These are phyloP conservation scores for Coleophoma eucalyptorum DNA, from an alignment of 2,329 filamentous ascomycete genomes.

Conservation along the genomic window DNA sequence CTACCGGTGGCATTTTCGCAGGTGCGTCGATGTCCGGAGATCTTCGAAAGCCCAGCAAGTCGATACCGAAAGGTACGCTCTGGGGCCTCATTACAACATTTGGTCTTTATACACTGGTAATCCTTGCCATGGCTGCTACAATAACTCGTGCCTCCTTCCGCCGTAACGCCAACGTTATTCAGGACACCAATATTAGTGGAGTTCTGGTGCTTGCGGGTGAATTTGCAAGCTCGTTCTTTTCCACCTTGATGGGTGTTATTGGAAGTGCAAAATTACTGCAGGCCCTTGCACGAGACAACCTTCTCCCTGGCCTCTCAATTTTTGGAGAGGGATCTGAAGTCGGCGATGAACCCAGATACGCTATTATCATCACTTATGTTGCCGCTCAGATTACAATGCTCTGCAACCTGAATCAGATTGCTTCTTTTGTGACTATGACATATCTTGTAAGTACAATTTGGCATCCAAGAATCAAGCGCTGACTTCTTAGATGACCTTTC, in stretches of 20 bases:
- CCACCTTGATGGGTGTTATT: conserved; percentile 81
- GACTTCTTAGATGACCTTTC: conserved; percentile 69
- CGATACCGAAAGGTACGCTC: conserved; percentile 81
- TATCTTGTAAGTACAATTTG: conserved; percentile 57
- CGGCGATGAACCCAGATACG: conserved; percentile 71
- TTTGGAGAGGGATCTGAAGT: conserved; percentile 72
- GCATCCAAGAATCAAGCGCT: neutral
- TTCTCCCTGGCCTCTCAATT: conserved; percentile 70
- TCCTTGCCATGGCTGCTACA: conserved; percentile 73
- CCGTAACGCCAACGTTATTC: conserved; percentile 67
- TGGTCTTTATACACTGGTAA: conserved; percentile 69
- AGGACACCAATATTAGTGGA: conserved; percentile 74
- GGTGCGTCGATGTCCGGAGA: conserved; percentile 92
- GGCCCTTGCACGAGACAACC: conserved; percentile 73
- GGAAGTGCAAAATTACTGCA: conserved; percentile 82
- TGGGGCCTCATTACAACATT: conserved; percentile 76
- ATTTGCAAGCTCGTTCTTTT: conserved; percentile 80
- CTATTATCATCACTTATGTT: conserved; percentile 71
- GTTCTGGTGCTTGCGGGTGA: conserved; percentile 75
- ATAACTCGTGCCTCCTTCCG: conserved; percentile 73
- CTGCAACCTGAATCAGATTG: conserved; percentile 82
- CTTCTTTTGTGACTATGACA: conserved; percentile 85
- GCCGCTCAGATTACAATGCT: conserved; percentile 78
- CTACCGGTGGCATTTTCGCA: conserved; percentile 55
- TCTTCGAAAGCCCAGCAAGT: conserved; percentile 74